Base-by-base conservation (phyloP, 768 basidiomycete species). In the Pleurotus djamor region DNA sequence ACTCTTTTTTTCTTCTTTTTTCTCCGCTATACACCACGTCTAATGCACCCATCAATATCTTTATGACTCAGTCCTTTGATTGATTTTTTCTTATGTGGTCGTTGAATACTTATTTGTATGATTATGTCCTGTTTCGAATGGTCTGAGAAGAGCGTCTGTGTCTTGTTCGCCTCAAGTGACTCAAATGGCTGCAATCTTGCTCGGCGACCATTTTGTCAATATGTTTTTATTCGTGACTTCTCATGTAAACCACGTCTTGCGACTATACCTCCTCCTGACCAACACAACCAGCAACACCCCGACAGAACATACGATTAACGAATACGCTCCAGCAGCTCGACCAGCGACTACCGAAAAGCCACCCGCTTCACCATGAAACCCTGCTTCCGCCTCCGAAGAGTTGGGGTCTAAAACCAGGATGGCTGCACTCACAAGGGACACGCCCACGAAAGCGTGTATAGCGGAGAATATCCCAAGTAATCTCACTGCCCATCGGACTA, bases 381-480 rank as follows among this genome's bases (percentile, higher is more conserved):
- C 49, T 13, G 49, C 7, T 7, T 17, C 49, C 7, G 49, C 21
- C 10, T 32, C 49, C 2, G 49, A 50, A 7, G 49, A 17, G 16
- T 50, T 50, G 2, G 62, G 61, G 59, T 65, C 65, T 13, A 67
- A 55, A 13, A 66, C 37, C n/a, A 67, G 28, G 5, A 67, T 63
- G 2, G 65, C 63, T 3, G 60, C 13, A 12, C 65, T 55, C 2
- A 66, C 28, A 6, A 64, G 58, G 28, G 63, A 45, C 38, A 66
- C 60, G 1, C 67, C 67, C 13, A 32, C 67, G 14, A 66, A 64
- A 14, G 64, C 56, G 43, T 66, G 65, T n/a, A 59, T 34, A 47
- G 58, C 54, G 16, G 65, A 50, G 6, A 63, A 13, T 0, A 64
- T 38, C 17, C 60, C 59, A 1, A 67, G 36, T 10, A 65, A 57